Evolutionary conservation across 2,329 filamentous ascomycete genomes (phyloP).

Genomic region (Fusarium citri): DNA sequence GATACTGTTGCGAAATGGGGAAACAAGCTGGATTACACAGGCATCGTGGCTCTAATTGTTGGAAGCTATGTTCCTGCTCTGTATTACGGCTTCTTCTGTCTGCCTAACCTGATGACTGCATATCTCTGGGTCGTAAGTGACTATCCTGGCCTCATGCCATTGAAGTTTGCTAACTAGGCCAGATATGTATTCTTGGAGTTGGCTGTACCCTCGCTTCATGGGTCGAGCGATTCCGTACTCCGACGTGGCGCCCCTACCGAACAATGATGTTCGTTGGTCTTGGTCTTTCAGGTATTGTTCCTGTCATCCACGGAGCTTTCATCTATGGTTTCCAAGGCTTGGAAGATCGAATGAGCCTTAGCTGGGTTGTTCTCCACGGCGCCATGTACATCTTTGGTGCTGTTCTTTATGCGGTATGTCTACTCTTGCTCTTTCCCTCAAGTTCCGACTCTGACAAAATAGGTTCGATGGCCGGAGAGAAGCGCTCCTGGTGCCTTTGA

Average conservation of each 20-base stretch:
- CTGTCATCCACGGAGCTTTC: slow-evolving; percentile 79
- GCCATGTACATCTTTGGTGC: slow-evolving; percentile 88
- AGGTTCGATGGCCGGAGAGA: slow-evolving; percentile 86
- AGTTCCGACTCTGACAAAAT: not conserved
- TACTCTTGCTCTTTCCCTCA: not conserved
- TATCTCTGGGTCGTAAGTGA: slow-evolving; percentile 80
- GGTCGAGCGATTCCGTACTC: slow-evolving; percentile 84
- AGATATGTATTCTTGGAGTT: slow-evolving; percentile 84
- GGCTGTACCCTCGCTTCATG: slow-evolving; percentile 82
- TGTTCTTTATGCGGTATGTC: slow-evolving; percentile 81
- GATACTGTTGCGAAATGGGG: slow-evolving; percentile 81
- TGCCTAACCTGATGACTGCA: slow-evolving; percentile 70
- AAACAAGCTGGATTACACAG: slow-evolving; percentile 94
- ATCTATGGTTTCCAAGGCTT: slow-evolving; percentile 76
- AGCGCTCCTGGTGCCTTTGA: slow-evolving; percentile 83
- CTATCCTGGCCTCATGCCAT: not conserved
- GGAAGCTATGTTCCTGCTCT: slow-evolving; percentile 91
- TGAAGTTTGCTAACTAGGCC: slow-evolving; percentile 27
- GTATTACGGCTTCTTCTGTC: slow-evolving; percentile 86
- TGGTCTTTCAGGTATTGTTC: slow-evolving; percentile 84
- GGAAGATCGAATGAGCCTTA: slow-evolving; percentile 79
- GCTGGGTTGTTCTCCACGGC: slow-evolving; percentile 84
- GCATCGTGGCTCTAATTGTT: slow-evolving; percentile 91
- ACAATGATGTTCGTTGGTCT: slow-evolving; percentile 91
- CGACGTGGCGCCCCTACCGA: slow-evolving; percentile 84